Base-by-base conservation (phyloP, 345 rosid genomes). In the Clausena lansium region DNA sequence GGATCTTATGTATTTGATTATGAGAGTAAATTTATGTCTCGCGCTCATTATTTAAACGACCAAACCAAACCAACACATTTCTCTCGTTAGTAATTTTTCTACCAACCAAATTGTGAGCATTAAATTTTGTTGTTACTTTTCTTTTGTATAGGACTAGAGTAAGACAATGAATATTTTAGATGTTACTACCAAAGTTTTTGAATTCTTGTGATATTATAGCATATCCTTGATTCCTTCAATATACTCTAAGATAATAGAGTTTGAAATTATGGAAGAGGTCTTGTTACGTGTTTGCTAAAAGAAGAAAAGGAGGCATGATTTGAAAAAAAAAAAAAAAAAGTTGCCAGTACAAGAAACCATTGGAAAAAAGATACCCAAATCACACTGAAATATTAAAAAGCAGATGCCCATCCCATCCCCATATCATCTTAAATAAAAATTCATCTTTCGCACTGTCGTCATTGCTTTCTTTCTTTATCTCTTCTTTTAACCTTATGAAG, bases 331-430 rank as follows among this genome's bases (percentile, higher is more conserved):
- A 68, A 25, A 33, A 27, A 65, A 61, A 27, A 71, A 41, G 55
- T 74, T 76, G 76, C 61, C 61, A 71, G 50, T 72, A 73, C 78
- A 78, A 71, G 75, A 77, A 77, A 73, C 81, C 61, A 24, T 5
- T 25, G 54, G 36, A 4, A 62, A 39, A 80, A 76, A 79, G 79
- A 79, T 77, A 82, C 84, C 67, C 73, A 77, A 61, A 81, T 83
- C 85, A 75, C 76, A 78, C 84, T 67, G 70, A 78, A 64, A 41
- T 75, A 81, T 71, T 35, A 19, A 78, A 80, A 80, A 78, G 78
- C 38, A 67, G 84, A 84, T 78, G n/a, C n/a, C n/a, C n/a, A n/a
- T 80, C 74, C 50, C 50, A 45, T 13, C 17, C 17, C 74, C 76
- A 79, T 61, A 74, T 79, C 81, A 58, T 75, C 2, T 17, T 50